phyloP scores from a whole-genome alignment of 805 yeast species.

The Cyberlindnera japonica region DNA sequence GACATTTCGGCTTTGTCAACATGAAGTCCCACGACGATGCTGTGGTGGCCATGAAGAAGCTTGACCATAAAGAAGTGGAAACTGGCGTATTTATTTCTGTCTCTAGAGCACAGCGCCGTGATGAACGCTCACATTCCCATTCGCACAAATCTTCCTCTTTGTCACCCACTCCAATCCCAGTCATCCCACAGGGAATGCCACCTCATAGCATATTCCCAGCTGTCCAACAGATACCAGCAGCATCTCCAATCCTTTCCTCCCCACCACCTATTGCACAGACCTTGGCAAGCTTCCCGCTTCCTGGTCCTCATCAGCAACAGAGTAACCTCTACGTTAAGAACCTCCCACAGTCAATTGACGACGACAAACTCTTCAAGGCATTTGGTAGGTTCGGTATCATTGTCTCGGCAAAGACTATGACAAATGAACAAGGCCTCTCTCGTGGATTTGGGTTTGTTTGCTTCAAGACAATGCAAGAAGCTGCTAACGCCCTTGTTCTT shows the following conservation, averaged over 20 bases:
- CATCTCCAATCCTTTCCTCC: background rate
- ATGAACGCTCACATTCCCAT: conserved; percentile 23
- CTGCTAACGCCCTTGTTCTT: conserved; percentile 60
- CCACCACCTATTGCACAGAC: conserved; percentile 1
- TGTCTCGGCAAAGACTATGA: conserved; percentile 50
- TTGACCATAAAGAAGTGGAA: conserved; percentile 41
- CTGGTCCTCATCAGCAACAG: conserved; percentile 52
- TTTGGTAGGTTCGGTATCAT: conserved; percentile 48
- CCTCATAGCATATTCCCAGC: conserved; percentile 5
- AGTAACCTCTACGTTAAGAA: conserved; percentile 68
- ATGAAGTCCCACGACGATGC: conserved; percentile 46
- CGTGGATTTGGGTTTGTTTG: conserved; percentile 80
- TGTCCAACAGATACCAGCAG: background rate
- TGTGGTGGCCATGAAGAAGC: conserved; percentile 40
- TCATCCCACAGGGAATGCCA: conserved; percentile 5
- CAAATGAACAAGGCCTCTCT: conserved; percentile 37
- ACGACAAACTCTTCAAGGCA: conserved; percentile 40
- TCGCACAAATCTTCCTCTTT: conserved; percentile 1
- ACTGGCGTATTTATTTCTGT: conserved; percentile 31
- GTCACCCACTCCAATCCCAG: conserved; percentile 8
- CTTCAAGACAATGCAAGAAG: conserved; percentile 56
- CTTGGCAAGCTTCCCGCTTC: conserved; percentile 31
- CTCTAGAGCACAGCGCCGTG: conserved; percentile 44
- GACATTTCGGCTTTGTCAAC: conserved; percentile 46
- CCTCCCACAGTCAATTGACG: conserved; percentile 48